Percentiles rank a stretch among this genome's conserved stretches.
These are phyloP conservation scores for Laetiporus sulphureus DNA, from an alignment of 1,284 basidiomycete species.

Conservation along the genomic window DNA sequence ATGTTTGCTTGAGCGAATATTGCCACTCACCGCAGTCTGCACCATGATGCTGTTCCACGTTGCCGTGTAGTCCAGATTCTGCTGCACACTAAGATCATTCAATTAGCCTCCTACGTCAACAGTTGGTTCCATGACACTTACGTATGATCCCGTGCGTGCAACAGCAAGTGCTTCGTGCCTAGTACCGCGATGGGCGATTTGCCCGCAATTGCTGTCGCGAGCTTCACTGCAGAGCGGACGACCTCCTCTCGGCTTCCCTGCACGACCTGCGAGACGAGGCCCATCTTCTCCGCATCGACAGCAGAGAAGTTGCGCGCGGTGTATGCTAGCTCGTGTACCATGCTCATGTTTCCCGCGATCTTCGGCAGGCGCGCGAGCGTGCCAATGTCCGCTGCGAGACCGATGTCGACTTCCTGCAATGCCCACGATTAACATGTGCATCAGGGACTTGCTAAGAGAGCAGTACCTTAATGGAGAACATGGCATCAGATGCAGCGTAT, in stretches of 20 bases:
- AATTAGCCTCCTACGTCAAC: neutral
- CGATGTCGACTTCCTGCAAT: constrained; percentile 81
- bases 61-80: constrained; percentile 76
- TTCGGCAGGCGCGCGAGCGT: constrained; percentile 84
- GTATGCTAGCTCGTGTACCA: constrained; percentile 77
- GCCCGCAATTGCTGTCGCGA: constrained; percentile 61
- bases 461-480: constrained; percentile 70
- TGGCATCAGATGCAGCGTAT: constrained; percentile 55
- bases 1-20: neutral
- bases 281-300: constrained; percentile 65
- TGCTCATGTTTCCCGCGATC: constrained; percentile 72
- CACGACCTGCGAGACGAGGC: constrained; percentile 75
- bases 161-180: constrained; percentile 75
- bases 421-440: neutral
- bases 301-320: constrained; percentile 72
- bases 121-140: constrained; percentile 26
- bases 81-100: constrained; percentile 50
- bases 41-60: constrained; percentile 72
- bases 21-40: constrained; percentile 53
- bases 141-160: constrained; percentile 75
- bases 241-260: constrained; percentile 58
- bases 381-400: constrained; percentile 88
- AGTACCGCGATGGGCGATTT: constrained; percentile 82
- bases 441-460: neutral
- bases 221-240: constrained; percentile 51